Evolutionary conservation across 2,329 filamentous ascomycete genomes (phyloP).

Genomic region (Pestalotiopsis sp.): DNA sequence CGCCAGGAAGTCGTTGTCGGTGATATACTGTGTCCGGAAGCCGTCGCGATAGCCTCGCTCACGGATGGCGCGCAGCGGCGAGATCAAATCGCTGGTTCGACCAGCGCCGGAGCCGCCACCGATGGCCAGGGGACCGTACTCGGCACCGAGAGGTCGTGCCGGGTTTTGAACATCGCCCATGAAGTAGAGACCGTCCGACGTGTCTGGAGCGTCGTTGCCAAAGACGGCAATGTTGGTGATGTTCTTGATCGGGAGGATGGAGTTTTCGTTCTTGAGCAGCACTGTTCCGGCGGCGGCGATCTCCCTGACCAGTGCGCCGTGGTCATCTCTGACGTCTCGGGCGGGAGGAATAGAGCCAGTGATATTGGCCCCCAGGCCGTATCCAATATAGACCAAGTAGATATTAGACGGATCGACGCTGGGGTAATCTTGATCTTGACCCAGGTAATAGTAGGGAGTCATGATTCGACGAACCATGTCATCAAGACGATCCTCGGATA

Average conservation of each 20-base stretch:
- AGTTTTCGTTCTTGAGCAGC: slow-evolving; percentile 63
- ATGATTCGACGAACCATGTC: slow-evolving; percentile 77
- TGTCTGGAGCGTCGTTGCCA: slow-evolving; percentile 52
- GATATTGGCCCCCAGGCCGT: slow-evolving; percentile 53
- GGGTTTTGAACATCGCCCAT: neutral
- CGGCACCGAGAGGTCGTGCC: slow-evolving; percentile 21
- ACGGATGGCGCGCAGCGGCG: slow-evolving; percentile 55
- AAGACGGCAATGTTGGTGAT: slow-evolving; percentile 46
- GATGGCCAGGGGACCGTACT: slow-evolving; percentile 53
- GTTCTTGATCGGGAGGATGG: slow-evolving; percentile 48
- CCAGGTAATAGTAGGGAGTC: slow-evolving; percentile 69
- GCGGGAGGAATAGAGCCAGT: slow-evolving; percentile 47
- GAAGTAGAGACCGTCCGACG: slow-evolving; percentile 48
- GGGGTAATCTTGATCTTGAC: slow-evolving; percentile 49
- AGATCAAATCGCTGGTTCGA: slow-evolving; percentile 54
- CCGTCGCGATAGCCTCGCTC: slow-evolving; percentile 41
- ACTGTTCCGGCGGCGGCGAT: slow-evolving; percentile 81
- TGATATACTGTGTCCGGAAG: neutral
- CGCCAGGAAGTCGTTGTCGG: neutral
- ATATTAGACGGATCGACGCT: slow-evolving; percentile 57
- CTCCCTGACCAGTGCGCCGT: slow-evolving; percentile 72
- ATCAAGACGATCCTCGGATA: slow-evolving; percentile 43
- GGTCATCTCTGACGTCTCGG: slow-evolving; percentile 77
- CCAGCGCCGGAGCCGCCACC: slow-evolving; percentile 59
- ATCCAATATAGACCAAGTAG: slow-evolving; percentile 62